Conservation (phyloP, 371 early-diverging fungal species). For the Mucor indicus region DNA sequence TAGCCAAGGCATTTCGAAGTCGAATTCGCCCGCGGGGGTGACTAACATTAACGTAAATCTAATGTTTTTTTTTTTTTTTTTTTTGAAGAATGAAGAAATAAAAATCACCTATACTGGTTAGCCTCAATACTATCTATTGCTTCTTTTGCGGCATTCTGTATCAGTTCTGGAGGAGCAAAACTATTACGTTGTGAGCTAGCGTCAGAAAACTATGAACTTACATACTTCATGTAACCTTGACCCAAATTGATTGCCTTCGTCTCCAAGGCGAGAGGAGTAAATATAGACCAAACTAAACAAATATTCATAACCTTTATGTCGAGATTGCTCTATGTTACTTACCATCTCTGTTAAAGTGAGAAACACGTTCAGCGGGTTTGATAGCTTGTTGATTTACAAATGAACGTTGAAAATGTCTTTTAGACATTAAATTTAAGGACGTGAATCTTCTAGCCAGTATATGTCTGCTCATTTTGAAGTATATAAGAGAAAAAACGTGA, state of each 20-base stretch:
- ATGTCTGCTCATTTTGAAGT: no score
- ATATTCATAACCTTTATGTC: no score
- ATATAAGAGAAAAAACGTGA: no score
- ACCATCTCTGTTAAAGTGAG: conserved; percentile 47
- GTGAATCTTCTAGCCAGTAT: no score
- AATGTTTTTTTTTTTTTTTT: not conserved
- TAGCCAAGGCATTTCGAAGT: conserved; percentile 75
- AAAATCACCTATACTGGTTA: conserved; percentile 88
- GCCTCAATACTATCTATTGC: conserved; percentile 62
- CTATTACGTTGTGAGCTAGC: conserved; percentile 27
- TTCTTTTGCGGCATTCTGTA: conserved; percentile 74
- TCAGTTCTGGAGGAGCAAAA: conserved; percentile 86
- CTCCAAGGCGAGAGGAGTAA: conserved; percentile 81
- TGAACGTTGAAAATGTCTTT: no score
- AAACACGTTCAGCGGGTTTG: conserved; percentile 36
- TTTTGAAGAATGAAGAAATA: no score
- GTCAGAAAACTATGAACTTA: no score
- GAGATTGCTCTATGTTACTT: no score
- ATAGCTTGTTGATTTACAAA: no score
- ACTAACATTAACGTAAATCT: conserved; percentile 18
- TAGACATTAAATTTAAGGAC: no score
- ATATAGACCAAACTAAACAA: conserved; percentile 92
- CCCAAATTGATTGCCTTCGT: conserved; percentile 92
- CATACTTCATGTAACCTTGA: conserved; percentile 85
- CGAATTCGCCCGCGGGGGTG: conserved; percentile 79